Evolutionary conservation across 164 flowering plant genomes (phyloP).

Genomic region (Nymphaea colorata): DNA sequence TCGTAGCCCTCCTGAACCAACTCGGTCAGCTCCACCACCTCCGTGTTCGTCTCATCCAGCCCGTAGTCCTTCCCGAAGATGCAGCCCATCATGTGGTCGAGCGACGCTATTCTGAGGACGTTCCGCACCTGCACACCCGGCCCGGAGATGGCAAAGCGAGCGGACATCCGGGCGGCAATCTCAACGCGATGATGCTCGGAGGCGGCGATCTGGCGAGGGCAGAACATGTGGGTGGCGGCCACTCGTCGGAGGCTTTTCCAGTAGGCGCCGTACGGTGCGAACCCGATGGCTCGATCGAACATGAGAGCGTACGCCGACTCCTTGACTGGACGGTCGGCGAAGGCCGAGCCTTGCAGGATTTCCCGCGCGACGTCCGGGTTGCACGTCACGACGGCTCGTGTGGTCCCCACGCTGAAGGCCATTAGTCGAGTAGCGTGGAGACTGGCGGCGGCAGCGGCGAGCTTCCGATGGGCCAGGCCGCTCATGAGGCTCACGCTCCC

Average conservation of each 20-base stretch:
- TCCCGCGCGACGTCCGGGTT: constrained; percentile 33
- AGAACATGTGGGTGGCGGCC: constrained; percentile 32
- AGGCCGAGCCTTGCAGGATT: constrained; percentile 26
- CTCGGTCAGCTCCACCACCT: constrained; percentile 9
- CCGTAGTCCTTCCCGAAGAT: constrained; percentile 30
- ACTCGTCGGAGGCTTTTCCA: constrained; percentile 35
- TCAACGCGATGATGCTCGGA: constrained; percentile 12
- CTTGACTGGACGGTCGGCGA: constrained; percentile 36
- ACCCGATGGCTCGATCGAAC: constrained; percentile 42
- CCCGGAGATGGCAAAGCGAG: not conserved
- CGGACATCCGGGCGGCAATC: constrained; percentile 19
- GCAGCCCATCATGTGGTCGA: constrained; percentile 32
- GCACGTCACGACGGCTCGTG: constrained; percentile 25
- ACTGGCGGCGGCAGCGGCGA: constrained; percentile 17
- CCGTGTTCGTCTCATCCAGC: not conserved
- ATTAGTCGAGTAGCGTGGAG: constrained; percentile 24
- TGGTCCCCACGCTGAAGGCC: constrained; percentile 35
- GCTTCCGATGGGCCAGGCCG: constrained; percentile 24
- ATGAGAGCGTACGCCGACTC: constrained; percentile 31
- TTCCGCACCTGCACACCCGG: constrained; percentile 17
- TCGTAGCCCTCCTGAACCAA: constrained; percentile 38
- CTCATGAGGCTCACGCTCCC: constrained; percentile 29
- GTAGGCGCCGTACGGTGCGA: constrained; percentile 35
- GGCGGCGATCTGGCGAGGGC: constrained; percentile 21
- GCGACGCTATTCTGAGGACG: constrained; percentile 21